phyloP scores from a whole-genome alignment of 352 stramenopile species.

The Thalassiosira mediterranea region DNA sequence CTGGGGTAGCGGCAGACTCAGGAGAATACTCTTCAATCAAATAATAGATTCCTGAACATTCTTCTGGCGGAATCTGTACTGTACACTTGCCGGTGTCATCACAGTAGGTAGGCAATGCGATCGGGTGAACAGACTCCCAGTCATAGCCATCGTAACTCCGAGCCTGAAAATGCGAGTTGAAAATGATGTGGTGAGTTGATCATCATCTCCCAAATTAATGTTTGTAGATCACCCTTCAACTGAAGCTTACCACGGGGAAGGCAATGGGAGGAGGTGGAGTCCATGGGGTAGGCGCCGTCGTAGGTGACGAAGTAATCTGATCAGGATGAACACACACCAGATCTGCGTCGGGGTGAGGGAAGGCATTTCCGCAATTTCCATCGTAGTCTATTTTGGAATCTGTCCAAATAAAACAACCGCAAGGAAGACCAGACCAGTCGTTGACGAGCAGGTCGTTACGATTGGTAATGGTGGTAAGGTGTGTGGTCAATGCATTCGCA shows the following conservation, averaged over 20 bases:
- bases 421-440: conserved; percentile 9
- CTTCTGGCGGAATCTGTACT: background rate
- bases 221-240: too few species aligned
- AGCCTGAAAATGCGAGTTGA: too few species aligned
- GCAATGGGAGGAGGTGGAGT: background rate
- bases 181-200: too few species aligned
- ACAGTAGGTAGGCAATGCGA: background rate
- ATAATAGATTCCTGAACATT: background rate
- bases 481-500: background rate
- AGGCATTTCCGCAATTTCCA: background rate
- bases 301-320: background rate
- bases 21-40: background rate
- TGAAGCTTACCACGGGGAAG: conserved; percentile 38
- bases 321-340: background rate
- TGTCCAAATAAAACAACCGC: conserved; percentile 3
- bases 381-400: background rate
- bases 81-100: background rate
- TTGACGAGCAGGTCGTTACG: conserved; percentile 4
- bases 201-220: too few species aligned
- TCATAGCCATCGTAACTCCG: conserved; percentile 43
- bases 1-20: background rate
- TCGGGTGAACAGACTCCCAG: conserved; percentile 33
- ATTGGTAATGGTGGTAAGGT: conserved; percentile 1
- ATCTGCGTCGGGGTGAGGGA: background rate
- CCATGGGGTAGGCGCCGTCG: background rate